Evolutionary conservation across 345 rosid species (phyloP).

Genomic region (Eucalyptus caleyi): DNA sequence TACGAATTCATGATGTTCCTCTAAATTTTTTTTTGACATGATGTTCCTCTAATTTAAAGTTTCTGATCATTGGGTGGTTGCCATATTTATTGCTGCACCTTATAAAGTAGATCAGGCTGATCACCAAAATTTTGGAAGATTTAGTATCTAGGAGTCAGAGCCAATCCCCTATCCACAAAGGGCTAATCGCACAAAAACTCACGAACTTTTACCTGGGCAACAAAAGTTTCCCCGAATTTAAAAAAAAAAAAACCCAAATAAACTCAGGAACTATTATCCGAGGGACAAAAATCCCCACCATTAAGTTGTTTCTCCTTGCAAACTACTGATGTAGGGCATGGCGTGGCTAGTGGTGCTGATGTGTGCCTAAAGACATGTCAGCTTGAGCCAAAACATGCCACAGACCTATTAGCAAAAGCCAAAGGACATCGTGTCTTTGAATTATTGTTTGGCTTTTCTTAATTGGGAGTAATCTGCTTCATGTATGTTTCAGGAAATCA

Average conservation of each 20-base stretch:
- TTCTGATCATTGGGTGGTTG: neutral
- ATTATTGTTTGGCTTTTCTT: neutral
- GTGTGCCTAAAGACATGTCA: neutral
- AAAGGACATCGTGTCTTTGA: rapidly evolving
- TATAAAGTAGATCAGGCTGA: neutral
- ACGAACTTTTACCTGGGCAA: neutral
- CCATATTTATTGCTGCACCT: neutral
- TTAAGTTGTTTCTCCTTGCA: neutral
- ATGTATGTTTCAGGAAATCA: neutral
- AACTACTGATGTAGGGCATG: neutral
- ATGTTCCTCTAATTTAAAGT: neutral
- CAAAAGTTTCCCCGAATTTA: neutral
- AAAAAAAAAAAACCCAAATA: neutral
- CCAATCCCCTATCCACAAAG: neutral
- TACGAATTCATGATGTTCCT: neutral
- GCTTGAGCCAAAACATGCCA: neutral
- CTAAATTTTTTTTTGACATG: neutral
- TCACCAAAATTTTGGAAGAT: neutral
- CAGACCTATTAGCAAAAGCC: neutral
- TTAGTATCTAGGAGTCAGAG: neutral
- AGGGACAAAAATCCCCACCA: neutral
- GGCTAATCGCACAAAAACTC: neutral
- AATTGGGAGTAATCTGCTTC: neutral
- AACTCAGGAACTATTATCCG: neutral
- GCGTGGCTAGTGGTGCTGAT: neutral